These are phyloP conservation scores for Polytrichum commune DNA, from an alignment of 225 moss, liverwort and hornwort genomes.

Conservation along the genomic window DNA sequence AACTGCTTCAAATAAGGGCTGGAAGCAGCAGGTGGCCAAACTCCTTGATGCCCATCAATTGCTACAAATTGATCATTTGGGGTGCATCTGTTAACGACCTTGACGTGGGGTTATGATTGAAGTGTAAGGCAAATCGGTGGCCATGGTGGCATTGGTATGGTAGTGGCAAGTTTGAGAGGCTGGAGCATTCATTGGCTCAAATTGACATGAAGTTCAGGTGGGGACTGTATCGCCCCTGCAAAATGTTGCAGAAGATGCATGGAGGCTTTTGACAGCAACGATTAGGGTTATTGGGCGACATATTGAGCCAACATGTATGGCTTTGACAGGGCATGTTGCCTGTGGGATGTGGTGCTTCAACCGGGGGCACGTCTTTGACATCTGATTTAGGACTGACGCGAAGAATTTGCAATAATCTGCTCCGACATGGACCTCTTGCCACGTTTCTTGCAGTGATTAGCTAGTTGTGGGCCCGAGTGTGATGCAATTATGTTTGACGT, in stretches of 20 bases:
- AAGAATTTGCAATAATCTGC: no score
- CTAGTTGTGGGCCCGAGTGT: not conserved
- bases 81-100: not conserved
- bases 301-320: conserved; percentile 1
- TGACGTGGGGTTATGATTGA: not conserved
- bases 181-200: not conserved
- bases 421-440: no score
- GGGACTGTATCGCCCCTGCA: not conserved
- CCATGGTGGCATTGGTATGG: not conserved
- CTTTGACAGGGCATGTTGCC: conserved; percentile 6
- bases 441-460: not conserved
- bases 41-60: not conserved
- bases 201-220: not conserved
- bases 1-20: conserved; percentile 24
- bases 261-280: conserved; percentile 18
- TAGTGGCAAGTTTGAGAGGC: not conserved
- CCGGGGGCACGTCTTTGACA: not conserved
- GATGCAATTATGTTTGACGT: not conserved
- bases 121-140: not conserved
- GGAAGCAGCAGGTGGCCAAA: not conserved
- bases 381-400: not conserved
- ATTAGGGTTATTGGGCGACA: conserved; percentile 9
- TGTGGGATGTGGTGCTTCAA: conserved; percentile 5
- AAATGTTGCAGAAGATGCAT: conserved; percentile 7
- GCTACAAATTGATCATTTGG: not conserved